Base-by-base conservation (phyloP, 139 green algal genomes). In the Chlamydomonas sp. region DNA sequence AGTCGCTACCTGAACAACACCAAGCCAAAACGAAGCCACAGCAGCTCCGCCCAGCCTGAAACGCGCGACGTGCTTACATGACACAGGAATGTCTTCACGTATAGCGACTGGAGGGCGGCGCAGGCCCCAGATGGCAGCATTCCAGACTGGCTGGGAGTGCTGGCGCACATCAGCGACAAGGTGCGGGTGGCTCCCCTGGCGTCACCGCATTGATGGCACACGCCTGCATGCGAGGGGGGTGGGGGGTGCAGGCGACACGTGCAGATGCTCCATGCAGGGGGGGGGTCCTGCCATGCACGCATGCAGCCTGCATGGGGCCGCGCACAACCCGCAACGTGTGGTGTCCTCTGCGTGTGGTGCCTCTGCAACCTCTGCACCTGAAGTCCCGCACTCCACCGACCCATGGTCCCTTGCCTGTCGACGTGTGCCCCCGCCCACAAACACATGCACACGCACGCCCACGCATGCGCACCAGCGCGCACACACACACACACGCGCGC, bases 121-220 rank as follows among this genome's bases (percentile, higher is more conserved):
- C 8, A 48, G 3, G 24, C 2, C 1, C 26, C 63, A 10, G 70
- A 75, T n/a, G 59, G 60, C 5, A 65, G 34, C 16, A 35, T 62
- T 0, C 6, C 5, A 2, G 58, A 77, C 2, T 69, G 69, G 2
- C 28, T 64, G 22, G 48, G 8, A 4, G 10, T 72, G 0, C 61
- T 79, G 16, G 48, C 61, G 24, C 67, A 75, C 4, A 47, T 79
- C 48, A 39, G 47, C 1, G 73, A 79, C 4, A 72, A 69, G 60
- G 73, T 72, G 33, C 35, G 43, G 28, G 24, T n/a, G 20, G 20
- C n/a, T 29, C 28, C 28, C 20, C 28, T 64, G 50, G 29, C 3
- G 54, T 34, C 20, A 13, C 6, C 54, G n/a, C 8, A 8, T 28
- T 16, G 16, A 13, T 63, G 54, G 24, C 13, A 30, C n/a, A 30